Evolutionary conservation across 345 rosid species (phyloP), one percentile per base, ranked within the genome.

Genomic region (Turnera subulata): DNA sequence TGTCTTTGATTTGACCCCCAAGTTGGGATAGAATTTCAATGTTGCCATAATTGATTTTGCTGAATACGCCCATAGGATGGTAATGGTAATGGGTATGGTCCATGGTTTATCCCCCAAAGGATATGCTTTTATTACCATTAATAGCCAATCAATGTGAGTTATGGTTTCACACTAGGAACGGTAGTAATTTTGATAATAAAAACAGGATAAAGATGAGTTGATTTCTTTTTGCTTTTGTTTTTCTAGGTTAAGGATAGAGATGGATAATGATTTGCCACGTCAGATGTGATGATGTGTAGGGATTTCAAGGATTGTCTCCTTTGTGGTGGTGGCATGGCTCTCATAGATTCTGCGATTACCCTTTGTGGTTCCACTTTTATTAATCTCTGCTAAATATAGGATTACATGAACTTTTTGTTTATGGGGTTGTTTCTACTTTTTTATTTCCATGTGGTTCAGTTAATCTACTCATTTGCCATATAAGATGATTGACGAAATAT

Each of bases 211-310:
- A 14, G 14, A 47, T 19, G 2, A 21, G 10, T n/a, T 14, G 6
- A 32, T 1, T 23, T 26, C 0, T 7, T 23, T 25, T 11, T 24
- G 4, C 21, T 29, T 46, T 1, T 43, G 0, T 13, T 16, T 16
- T 42, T 24, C 1, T 26, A 18, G 0, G 11, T 19, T 43, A 26
- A 24, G 22, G 42, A 42, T 59, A 10, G 17, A 2, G 6, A 18
- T 52, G 52, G 53, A 53, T 29, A 53, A 62, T 50, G 35, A 26
- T 44, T 32, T 62, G 53, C 52, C 59, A 62, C 43, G 12, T 62
- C 26, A 26, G 29, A 17, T 39, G 26, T 26, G 17, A 46, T 46
- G 52, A 46, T 2, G 50, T 44, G 40, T 45, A 15, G 24, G 42
- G 43, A 57, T 56, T 42, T 43, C 18, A 48, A 10, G 26, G 13